phyloP scores from a whole-genome alignment of 495 filamentous ascomycete species.

The Aspergillus indologenus region DNA sequence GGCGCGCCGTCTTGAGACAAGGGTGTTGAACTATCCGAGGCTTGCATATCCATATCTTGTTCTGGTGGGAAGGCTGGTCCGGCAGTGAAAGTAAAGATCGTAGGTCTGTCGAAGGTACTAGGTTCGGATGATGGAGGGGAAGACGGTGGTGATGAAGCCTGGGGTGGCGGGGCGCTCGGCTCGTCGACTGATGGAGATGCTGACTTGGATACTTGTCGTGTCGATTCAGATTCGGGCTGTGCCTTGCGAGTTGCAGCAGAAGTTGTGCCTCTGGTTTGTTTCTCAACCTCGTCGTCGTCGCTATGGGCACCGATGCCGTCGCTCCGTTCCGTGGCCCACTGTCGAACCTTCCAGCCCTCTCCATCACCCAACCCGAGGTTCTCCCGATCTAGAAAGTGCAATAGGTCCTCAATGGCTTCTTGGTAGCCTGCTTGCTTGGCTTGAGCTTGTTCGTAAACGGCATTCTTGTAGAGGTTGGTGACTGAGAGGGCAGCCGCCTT shows the following conservation, averaged over 20 bases:
- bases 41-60: constrained; percentile 63
- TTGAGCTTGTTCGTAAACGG: constrained; percentile 70
- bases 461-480: constrained; percentile 92
- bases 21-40: constrained; percentile 37
- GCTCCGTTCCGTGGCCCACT: constrained; percentile 78
- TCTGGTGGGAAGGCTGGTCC: constrained; percentile 64
- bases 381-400: constrained; percentile 78
- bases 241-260: constrained; percentile 57
- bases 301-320: constrained; percentile 64
- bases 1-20: constrained; percentile 37
- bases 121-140: constrained; percentile 27
- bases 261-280: constrained; percentile 56
- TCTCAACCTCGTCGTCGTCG: constrained; percentile 68
- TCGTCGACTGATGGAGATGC: constrained; percentile 45
- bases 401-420: constrained; percentile 86
- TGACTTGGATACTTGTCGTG: constrained; percentile 35
- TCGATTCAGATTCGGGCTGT: constrained; percentile 33
- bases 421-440: constrained; percentile 81
- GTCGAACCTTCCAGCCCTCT: constrained; percentile 75
- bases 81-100: constrained; percentile 63
- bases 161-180: constrained; percentile 31
- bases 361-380: constrained; percentile 73
- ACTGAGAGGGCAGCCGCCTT: constrained; percentile 89
- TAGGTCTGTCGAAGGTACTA: constrained; percentile 29
- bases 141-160: constrained; percentile 22